phyloP scores from a whole-genome alignment of 164 flowering plant species.

The Umbellularia californica region DNA sequence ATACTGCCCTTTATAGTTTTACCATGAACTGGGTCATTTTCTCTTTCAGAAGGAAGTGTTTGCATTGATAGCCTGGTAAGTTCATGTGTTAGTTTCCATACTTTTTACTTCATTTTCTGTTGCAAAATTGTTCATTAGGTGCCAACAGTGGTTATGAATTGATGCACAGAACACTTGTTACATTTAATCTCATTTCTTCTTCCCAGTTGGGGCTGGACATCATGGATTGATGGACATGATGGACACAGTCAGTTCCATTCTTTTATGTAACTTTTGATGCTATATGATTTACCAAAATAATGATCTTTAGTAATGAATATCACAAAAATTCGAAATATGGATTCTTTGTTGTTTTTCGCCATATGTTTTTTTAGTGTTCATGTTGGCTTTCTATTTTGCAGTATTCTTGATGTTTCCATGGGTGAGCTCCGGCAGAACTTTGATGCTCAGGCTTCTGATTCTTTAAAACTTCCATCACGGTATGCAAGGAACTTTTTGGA shows the following conservation, averaged over 20 bases:
- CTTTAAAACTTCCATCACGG: slow-evolving; percentile 53
- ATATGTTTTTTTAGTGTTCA: background rate
- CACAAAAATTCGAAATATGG: background rate
- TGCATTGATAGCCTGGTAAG: background rate
- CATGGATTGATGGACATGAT: too few relatives aligned
- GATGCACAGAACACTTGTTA: too few relatives aligned
- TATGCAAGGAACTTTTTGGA: slow-evolving; percentile 81
- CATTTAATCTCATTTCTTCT: too few relatives aligned
- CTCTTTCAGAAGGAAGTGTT: background rate
- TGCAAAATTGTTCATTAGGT: background rate
- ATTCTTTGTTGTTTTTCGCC: background rate
- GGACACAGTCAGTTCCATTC: too few relatives aligned
- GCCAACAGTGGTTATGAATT: too few relatives aligned
- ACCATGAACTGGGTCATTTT: background rate
- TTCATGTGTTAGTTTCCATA: background rate
- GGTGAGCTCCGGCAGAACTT: slow-evolving; percentile 66
- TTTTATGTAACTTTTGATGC: too few relatives aligned
- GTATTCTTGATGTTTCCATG: slow-evolving; percentile 66
- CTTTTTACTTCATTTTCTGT: background rate
- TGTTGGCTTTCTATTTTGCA: slow-evolving; percentile 32
- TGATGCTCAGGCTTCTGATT: slow-evolving; percentile 60
- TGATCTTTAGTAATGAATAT: background rate
- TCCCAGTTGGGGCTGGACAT: too few relatives aligned
- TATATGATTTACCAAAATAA: too few relatives aligned
- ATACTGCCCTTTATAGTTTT: background rate